These are phyloP conservation scores for Saccharomycopsis oosterbeekiorum DNA, from an alignment of 805 yeast genomes.

Conservation along the genomic window DNA sequence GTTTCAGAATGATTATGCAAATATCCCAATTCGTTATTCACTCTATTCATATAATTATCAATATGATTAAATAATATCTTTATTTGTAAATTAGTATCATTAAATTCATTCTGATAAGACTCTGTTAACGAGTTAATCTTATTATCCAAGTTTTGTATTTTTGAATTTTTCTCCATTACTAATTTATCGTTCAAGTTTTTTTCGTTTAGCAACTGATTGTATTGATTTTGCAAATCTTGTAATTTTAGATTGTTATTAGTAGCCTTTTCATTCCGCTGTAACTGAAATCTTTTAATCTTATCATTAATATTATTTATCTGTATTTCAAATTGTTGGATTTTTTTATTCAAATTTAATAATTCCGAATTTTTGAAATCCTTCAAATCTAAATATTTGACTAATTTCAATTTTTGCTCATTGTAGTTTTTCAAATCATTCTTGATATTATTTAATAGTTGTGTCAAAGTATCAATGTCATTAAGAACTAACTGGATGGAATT, in stretches of 20 bases:
- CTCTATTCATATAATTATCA: slow-evolving; percentile 18
- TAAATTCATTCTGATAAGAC: slow-evolving; percentile 32
- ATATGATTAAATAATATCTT: slow-evolving; percentile 23
- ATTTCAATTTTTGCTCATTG: slow-evolving; percentile 10
- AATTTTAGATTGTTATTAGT: slow-evolving; percentile 29
- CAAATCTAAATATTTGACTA: slow-evolving; percentile 11
- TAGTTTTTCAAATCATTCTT: slow-evolving; percentile 14
- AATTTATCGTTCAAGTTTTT: slow-evolving; percentile 31
- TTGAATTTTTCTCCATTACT: slow-evolving; percentile 27
- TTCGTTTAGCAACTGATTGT: slow-evolving; percentile 30
- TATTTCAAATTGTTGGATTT: slow-evolving; percentile 30
- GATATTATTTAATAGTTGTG: slow-evolving; percentile 7
- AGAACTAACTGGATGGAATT: slow-evolving; percentile 12
- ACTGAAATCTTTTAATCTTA: slow-evolving; percentile 29
- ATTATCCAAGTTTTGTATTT: slow-evolving; percentile 31
- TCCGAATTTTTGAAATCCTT: slow-evolving; percentile 15
- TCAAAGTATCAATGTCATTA: slow-evolving; percentile 12
- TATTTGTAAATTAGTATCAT: slow-evolving; percentile 28
- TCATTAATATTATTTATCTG: slow-evolving; percentile 34
- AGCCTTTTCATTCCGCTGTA: slow-evolving; percentile 30
- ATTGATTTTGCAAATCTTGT: slow-evolving; percentile 27
- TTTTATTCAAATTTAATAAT: slow-evolving; percentile 24
- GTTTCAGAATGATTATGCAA: neutral
- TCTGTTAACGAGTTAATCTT: slow-evolving; percentile 26
- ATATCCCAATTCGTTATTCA: slow-evolving; percentile 5